These are phyloP conservation scores for Aspergillus sp. DNA, from an alignment of 2,329 filamentous ascomycete genomes.

Conservation along the genomic window DNA sequence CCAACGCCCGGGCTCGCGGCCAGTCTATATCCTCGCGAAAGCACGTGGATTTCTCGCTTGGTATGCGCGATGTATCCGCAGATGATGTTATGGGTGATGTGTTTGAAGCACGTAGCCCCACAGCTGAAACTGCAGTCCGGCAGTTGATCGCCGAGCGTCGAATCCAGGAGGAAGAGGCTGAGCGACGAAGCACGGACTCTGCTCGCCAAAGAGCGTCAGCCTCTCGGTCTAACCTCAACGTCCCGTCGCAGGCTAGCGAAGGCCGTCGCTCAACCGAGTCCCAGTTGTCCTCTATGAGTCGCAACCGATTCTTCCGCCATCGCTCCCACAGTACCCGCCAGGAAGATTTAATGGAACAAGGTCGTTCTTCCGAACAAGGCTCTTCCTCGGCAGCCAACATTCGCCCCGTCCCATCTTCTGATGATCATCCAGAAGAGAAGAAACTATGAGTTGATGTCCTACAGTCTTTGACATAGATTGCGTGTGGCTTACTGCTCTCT, in stretches of 20 bases:
- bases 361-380: slow-evolving; percentile 43
- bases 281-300: slow-evolving; percentile 44
- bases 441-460: background rate
- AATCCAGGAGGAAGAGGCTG: slow-evolving; percentile 35
- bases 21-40: slow-evolving; percentile 61
- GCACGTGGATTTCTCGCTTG: slow-evolving; percentile 70
- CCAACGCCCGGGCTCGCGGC: slow-evolving; percentile 51
- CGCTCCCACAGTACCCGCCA: slow-evolving; percentile 31
- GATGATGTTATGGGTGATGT: slow-evolving; percentile 65
- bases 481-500: background rate
- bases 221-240: slow-evolving; percentile 22
- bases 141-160: slow-evolving; percentile 38
- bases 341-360: slow-evolving; percentile 49
- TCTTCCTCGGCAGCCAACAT: slow-evolving; percentile 10
- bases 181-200: slow-evolving; percentile 28
- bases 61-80: slow-evolving; percentile 60
- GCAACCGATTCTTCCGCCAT: slow-evolving; percentile 64
- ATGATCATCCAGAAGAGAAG: slow-evolving; percentile 6
- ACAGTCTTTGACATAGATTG: background rate
- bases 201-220: slow-evolving; percentile 20
- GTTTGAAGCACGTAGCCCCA: slow-evolving; percentile 55
- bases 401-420: slow-evolving; percentile 11
- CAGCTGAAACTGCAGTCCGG: slow-evolving; percentile 43
- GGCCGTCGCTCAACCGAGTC: slow-evolving; percentile 32
- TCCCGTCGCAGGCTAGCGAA: slow-evolving; percentile 20